These are phyloP conservation scores for Rhizopogon salebrosus DNA, from an alignment of 768 basidiomycete species.

Conservation along the genomic window DNA sequence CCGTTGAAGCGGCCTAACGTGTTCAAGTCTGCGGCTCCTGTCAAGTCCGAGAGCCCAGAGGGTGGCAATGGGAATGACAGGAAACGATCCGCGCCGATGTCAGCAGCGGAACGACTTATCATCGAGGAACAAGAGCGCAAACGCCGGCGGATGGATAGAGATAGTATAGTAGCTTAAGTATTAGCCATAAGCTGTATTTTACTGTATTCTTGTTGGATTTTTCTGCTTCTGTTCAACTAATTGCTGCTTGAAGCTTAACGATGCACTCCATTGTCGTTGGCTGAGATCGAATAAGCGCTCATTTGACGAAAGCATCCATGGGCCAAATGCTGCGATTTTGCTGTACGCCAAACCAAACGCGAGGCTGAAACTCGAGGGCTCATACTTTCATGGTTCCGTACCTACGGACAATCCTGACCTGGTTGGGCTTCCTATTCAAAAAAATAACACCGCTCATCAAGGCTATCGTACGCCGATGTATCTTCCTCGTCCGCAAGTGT, in stretches of 20 bases:
- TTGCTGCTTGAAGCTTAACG: no score
- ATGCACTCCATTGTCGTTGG: no score
- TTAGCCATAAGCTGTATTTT: conserved; percentile 5
- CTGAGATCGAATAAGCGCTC: background rate
- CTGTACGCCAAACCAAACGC: no score
- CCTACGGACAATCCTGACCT: background rate
- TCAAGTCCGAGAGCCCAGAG: conserved; percentile 25
- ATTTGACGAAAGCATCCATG: background rate
- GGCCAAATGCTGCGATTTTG: background rate
- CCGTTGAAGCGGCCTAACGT: conserved; percentile 72
- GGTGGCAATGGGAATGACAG: conserved; percentile 41
- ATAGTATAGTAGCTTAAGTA: conserved; percentile 14
- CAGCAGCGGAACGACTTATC: conserved; percentile 82
- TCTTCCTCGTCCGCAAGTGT: background rate
- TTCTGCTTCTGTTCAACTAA: background rate
- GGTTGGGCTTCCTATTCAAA: background rate
- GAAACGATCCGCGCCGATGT: conserved; percentile 64
- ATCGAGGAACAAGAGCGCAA: conserved; percentile 90
- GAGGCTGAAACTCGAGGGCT: background rate
- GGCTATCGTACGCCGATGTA: background rate
- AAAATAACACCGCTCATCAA: background rate
- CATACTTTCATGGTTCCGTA: background rate
- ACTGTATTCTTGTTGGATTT: conserved; percentile 5
- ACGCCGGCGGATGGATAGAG: conserved; percentile 66
- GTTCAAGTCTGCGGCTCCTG: conserved; percentile 49